A percentile compares a stretch with the other conserved stretches of the same genome.
phyloP scores from a whole-genome alignment of 2,329 filamentous ascomycete genomes.

The Apiospora phragmitis region DNA sequence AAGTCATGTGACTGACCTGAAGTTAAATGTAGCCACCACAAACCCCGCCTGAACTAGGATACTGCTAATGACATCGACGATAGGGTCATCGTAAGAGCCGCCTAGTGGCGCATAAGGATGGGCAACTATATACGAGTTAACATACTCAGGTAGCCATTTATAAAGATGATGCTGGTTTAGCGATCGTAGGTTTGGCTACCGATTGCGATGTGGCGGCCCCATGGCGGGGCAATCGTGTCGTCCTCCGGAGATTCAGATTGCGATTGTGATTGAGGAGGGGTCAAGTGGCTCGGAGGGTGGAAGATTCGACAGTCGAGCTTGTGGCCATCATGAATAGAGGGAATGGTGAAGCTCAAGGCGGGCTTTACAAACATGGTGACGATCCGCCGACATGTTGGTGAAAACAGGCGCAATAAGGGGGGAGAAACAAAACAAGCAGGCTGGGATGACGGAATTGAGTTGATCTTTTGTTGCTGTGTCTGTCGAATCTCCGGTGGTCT shows the following conservation, averaged over 20 bases:
- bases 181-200: neutral
- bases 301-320: constrained; percentile 82
- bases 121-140: constrained; percentile 62
- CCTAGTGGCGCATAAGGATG: constrained; percentile 91
- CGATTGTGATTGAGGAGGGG: constrained; percentile 23
- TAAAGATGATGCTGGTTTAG: neutral
- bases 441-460: neutral
- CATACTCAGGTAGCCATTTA: constrained; percentile 11
- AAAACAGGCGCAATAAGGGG: no score
- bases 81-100: constrained; percentile 78
- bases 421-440: neutral
- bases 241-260: neutral
- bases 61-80: constrained; percentile 67
- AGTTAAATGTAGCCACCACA: constrained; percentile 87
- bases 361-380: constrained; percentile 55
- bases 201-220: constrained; percentile 50
- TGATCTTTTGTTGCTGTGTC: neutral
- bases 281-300: constrained; percentile 56
- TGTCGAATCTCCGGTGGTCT: neutral
- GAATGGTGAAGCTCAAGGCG: constrained; percentile 71
- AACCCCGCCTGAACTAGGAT: constrained; percentile 71
- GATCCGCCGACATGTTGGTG: neutral
- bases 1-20: constrained; percentile 59
- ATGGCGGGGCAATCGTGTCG: constrained; percentile 34
- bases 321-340: constrained; percentile 78